Base-by-base conservation (phyloP, 1,139 yeast species). In the Petasospora fabianii region DNA sequence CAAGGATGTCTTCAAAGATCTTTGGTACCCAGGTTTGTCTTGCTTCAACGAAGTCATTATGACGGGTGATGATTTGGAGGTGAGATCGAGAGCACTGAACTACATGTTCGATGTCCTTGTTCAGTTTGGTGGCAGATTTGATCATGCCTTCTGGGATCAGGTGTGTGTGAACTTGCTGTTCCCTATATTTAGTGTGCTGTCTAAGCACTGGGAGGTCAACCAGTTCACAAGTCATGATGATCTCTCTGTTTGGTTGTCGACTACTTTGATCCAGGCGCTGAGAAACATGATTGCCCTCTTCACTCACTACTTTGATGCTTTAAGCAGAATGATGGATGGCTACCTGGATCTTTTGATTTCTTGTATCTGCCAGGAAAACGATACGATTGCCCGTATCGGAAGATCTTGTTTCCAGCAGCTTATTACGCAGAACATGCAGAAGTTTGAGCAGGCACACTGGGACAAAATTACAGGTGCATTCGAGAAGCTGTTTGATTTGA, bases 341-440 rank as follows among this genome's bases (percentile, higher is more conserved):
- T 87, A 84, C 58, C 68, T 94, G 62, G 80, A 78, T 29, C 69
- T 94, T 42, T 64, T 94, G 40, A 80, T 80, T 4, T 81, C 92
- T 8, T 94, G 98, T 63, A 86, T 92, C 38, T 87, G 96, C 55
- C 98, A 92, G 62, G 97, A 90, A 54, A 92, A 92, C 59, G 98
- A 92, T 55, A 88, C 97, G 0, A 90, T 94, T 53, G 95, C 97
- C 1, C 74, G 95, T 54, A 88, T 90, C 50, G 98, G 98, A 16
- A 77, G 95, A 54, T 80, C 92, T 10, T 90, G 98, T 60, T 71
- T 92, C 44, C 82, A 84, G 48, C 85, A 82, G 46, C 69, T 92
- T 47, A 72, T 92, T 44, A 65, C 81, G 22, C 84, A 84, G 48
- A 94, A 92, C 59, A 77, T 82, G 46, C 56, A 63, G n/a, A 78